Evolutionary conservation across 129 eudicot genomes (phyloP).

Genomic region (Lonicera japonica): DNA sequence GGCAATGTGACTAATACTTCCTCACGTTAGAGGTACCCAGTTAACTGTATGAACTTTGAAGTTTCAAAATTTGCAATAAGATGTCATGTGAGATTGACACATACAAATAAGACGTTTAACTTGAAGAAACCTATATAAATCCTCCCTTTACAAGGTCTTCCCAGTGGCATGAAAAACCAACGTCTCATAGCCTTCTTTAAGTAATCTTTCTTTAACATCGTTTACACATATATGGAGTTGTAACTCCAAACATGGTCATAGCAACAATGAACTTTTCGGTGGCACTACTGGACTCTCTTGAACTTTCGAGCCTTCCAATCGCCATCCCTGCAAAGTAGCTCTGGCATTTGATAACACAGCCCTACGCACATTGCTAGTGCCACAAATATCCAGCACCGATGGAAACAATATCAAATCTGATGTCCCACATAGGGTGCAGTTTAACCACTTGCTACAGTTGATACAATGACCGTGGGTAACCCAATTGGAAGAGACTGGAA

Average conservation of each 20-base stretch:
- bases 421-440: slow-evolving; percentile 82
- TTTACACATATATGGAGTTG: slow-evolving; percentile 90
- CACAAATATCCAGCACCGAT: slow-evolving; percentile 94
- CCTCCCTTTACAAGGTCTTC: slow-evolving; percentile 90
- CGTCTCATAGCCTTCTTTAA: slow-evolving; percentile 81
- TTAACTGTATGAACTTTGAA: too few species aligned
- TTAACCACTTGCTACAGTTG: slow-evolving; percentile 93
- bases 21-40: not conserved
- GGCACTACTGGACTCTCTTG: slow-evolving; percentile 23
- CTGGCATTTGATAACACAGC: slow-evolving; percentile 76
- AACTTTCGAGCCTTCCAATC: slow-evolving; percentile 36
- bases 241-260: slow-evolving; percentile 94
- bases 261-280: slow-evolving; percentile 65
- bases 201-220: slow-evolving; percentile 78
- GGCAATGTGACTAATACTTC: not conserved
- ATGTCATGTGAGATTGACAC: not conserved
- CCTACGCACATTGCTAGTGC: slow-evolving; percentile 74
- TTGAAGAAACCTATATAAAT: slow-evolving; percentile 66
- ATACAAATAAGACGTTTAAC: not conserved
- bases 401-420: slow-evolving; percentile 93
- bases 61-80: not conserved
- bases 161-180: slow-evolving; percentile 98
- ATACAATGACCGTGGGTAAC: slow-evolving; percentile 68
- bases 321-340: slow-evolving; percentile 92
- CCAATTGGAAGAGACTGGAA: slow-evolving; percentile 83